Evolutionary conservation across 2,329 filamentous ascomycete genomes (phyloP).

Genomic region (Metarhizium album): DNA sequence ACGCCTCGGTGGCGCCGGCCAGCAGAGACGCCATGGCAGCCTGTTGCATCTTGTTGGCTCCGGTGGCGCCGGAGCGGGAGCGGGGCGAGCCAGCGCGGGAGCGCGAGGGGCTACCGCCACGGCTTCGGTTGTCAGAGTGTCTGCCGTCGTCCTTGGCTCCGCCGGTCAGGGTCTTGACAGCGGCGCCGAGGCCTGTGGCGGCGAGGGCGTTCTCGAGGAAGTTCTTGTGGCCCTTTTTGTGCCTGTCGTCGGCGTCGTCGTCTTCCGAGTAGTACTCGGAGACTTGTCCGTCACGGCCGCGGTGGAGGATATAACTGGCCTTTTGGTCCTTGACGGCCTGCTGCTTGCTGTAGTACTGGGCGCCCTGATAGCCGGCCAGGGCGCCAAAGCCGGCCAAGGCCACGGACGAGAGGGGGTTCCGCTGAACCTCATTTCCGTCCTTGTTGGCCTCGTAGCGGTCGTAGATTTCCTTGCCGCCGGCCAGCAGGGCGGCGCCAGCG

Average conservation of each 20-base stretch:
- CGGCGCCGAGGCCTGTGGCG: constrained; percentile 50
- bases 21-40: constrained; percentile 85
- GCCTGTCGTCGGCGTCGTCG: constrained; percentile 42
- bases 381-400: constrained; percentile 54
- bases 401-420: constrained; percentile 48
- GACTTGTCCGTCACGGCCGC: constrained; percentile 41
- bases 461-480: constrained; percentile 55
- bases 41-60: constrained; percentile 59
- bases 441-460: constrained; percentile 49
- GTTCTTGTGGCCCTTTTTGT: constrained; percentile 52
- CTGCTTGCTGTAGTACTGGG: constrained; percentile 51
- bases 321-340: constrained; percentile 46
- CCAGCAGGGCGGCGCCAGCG: constrained; percentile 52
- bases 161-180: constrained; percentile 48
- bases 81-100: constrained; percentile 43
- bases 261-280: constrained; percentile 48
- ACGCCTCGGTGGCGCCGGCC: constrained; percentile 84
- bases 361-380: constrained; percentile 52
- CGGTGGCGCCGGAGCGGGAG: constrained; percentile 26
- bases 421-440: constrained; percentile 38
- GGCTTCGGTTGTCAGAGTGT: constrained; percentile 32
- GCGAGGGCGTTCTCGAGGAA: constrained; percentile 53
- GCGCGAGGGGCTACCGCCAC: constrained; percentile 32
- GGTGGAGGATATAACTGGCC: constrained; percentile 41
- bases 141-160: constrained; percentile 30